Evolutionary conservation across 345 rosid genomes (phyloP).

Genomic region (Boechera retrofracta): DNA sequence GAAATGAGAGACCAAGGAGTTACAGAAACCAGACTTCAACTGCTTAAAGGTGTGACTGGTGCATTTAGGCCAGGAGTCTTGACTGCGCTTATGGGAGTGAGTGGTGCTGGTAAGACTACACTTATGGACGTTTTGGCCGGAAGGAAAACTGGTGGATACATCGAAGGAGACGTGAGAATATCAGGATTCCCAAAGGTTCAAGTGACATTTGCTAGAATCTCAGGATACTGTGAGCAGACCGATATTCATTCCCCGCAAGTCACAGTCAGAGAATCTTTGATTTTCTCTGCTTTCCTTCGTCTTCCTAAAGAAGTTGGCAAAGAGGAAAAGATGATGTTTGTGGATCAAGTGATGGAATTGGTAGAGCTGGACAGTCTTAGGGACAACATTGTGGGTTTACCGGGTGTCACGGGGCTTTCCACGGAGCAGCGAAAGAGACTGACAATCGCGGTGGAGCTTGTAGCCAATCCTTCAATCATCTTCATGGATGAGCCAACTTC

Average conservation of each 20-base stretch:
- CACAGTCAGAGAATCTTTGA: slow-evolving; percentile 74
- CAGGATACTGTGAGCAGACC: slow-evolving; percentile 52
- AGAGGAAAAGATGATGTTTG: slow-evolving; percentile 73
- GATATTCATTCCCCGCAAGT: slow-evolving; percentile 93
- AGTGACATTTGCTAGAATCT: slow-evolving; percentile 85
- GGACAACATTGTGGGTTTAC: slow-evolving; percentile 67
- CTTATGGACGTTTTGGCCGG: slow-evolving; percentile 95
- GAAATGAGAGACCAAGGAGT: slow-evolving; percentile 91
- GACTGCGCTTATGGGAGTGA: slow-evolving; percentile 90
- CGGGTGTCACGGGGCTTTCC: slow-evolving; percentile 74
- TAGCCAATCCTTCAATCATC: slow-evolving; percentile 29
- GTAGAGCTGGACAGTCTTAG: slow-evolving; percentile 63
- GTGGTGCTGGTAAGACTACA: slow-evolving; percentile 96
- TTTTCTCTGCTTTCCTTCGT: slow-evolving; percentile 84
- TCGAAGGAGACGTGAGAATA: slow-evolving; percentile 82
- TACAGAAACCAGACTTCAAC: slow-evolving; percentile 65
- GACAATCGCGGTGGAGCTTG: slow-evolving; percentile 41
- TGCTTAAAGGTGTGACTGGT: slow-evolving; percentile 72
- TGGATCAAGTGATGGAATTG: slow-evolving; percentile 67
- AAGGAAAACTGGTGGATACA: slow-evolving; percentile 84
- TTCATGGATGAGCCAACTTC: slow-evolving; percentile 72
- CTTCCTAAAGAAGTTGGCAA: slow-evolving; percentile 69
- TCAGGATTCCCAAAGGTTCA: slow-evolving; percentile 82
- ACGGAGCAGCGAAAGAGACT: slow-evolving; percentile 84
- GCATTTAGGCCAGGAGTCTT: slow-evolving; percentile 89